These are phyloP conservation scores for Arachis stenosperma DNA, from an alignment of 306 rosid species.

Conservation along the genomic window DNA sequence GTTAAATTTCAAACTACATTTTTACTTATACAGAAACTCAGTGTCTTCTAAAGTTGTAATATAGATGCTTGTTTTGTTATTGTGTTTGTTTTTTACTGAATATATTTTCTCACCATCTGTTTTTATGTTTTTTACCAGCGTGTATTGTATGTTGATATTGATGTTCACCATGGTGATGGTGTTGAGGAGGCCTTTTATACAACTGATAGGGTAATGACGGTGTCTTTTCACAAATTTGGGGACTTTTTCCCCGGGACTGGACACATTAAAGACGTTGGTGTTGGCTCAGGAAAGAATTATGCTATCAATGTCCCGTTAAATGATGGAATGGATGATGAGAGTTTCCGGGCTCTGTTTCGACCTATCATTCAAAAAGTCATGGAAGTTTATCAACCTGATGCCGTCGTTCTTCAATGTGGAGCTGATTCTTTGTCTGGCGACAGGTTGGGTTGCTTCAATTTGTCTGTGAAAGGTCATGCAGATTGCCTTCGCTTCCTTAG, in stretches of 20 bases:
- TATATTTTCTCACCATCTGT: slow-evolving; percentile 28
- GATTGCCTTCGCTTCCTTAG: slow-evolving; percentile 86
- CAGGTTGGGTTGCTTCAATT: slow-evolving; percentile 89
- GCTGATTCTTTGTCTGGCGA: slow-evolving; percentile 92
- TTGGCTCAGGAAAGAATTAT: slow-evolving; percentile 76
- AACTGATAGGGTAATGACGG: slow-evolving; percentile 93
- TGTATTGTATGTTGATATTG: slow-evolving; percentile 81
- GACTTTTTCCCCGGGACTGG: slow-evolving; percentile 95
- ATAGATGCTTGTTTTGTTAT: not conserved
- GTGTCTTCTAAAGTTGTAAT: not conserved
- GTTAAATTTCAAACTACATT: not conserved
- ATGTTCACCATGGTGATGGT: slow-evolving; percentile 97
- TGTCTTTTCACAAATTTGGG: slow-evolving; percentile 88
- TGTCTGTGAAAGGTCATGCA: slow-evolving; percentile 91
- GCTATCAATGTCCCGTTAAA: slow-evolving; percentile 83
- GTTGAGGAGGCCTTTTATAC: slow-evolving; percentile 98
- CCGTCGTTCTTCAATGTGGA: slow-evolving; percentile 93
- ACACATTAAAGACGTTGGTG: slow-evolving; percentile 72
- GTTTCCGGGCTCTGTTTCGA: slow-evolving; percentile 74
- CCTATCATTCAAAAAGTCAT: slow-evolving; percentile 76
- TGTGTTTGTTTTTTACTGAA: not conserved
- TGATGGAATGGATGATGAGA: slow-evolving; percentile 86
- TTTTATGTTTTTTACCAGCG: slow-evolving; percentile 60
- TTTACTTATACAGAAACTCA: not conserved
- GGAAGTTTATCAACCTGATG: slow-evolving; percentile 86